Percentiles rank a stretch among this genome's conserved stretches.
phyloP scores from a whole-genome alignment of 2,329 filamentous ascomycete genomes.

The Teratosphaeria zuluensis region DNA sequence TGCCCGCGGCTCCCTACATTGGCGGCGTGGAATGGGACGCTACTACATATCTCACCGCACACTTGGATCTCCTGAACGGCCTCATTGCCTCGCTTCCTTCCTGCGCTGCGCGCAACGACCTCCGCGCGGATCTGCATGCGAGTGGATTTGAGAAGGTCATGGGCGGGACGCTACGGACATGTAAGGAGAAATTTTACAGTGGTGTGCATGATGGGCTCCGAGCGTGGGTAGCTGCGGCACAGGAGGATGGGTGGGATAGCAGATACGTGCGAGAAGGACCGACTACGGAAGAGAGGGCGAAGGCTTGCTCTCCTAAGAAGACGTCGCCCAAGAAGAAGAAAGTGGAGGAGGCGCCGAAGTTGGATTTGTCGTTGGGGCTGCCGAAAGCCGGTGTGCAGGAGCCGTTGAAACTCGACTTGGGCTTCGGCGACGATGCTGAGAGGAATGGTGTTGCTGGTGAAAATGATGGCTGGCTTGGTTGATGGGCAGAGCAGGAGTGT shows the following conservation, averaged over 20 bases:
- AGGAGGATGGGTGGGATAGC: conserved; percentile 81
- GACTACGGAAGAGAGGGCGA: conserved; percentile 28
- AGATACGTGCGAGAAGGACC: conserved; percentile 69
- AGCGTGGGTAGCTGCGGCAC: conserved; percentile 81
- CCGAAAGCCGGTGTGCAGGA: neutral
- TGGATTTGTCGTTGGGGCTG: conserved; percentile 16
- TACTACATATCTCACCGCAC: conserved; percentile 87
- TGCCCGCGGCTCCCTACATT: conserved; percentile 89
- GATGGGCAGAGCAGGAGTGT: neutral
- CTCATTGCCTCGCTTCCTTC: conserved; percentile 73
- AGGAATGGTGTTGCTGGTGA: neutral
- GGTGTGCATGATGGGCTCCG: conserved; percentile 80
- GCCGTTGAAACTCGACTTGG: neutral
- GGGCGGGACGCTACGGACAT: conserved; percentile 73
- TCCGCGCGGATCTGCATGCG: conserved; percentile 68
- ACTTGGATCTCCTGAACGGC: conserved; percentile 87
- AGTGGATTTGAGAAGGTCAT: conserved; percentile 89
- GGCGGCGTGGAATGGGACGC: conserved; percentile 98
- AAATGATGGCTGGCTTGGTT: neutral
- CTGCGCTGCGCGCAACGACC: conserved; percentile 57
- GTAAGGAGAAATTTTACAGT: conserved; percentile 96
- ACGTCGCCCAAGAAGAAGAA: conserved; percentile 22
- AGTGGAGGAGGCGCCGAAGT: conserved; percentile 11
- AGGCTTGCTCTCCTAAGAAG: conserved; percentile 29
- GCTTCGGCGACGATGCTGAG: neutral